Evolutionary conservation across 768 basidiomycete genomes (phyloP), one percentile per base, ranked within the genome.

Genomic region (Lentinula sp.): DNA sequence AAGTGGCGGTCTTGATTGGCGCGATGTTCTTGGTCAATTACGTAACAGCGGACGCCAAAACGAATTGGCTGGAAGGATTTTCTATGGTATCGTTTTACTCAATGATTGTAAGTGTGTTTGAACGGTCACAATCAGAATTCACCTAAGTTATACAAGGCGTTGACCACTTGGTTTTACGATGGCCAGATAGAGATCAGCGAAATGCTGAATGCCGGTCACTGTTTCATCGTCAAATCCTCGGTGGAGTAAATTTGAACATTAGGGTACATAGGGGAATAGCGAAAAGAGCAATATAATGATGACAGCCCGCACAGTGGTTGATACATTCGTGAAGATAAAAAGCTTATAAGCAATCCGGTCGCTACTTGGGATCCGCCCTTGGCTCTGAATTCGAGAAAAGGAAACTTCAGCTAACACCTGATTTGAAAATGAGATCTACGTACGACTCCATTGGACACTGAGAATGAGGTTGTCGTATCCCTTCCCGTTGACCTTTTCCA

Each of bases 391-490:
- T 8, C 20, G 32, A n/a, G 12, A 41, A 8, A 18, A 32, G 16
- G 28, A 28, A 3, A 28, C 28, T 28, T 28, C 28, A 28, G 28
- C 28, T 28, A 28, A 2, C 2, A 28, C 28, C 4, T 28, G 28
- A 2, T 28, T 28, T 28, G 42, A 50, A 48, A 10, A 37, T 52
- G 50, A 33, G 32, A 39, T 16, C 16, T 28, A 79, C 83, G 77
- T 53, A 84, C 83, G 83, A 74, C 81, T 83, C 83, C 83, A 84
- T 61, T 83, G 82, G 13, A 84, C 83, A 66, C 81, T 84, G 65
- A 84, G 65, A 65, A 98, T 98, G 62, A 98, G 76, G 70, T 92
- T 95, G 72, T 95, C 93, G 68, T 96, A 98, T 20, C 93, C 95
- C 68, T 84, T 84, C 28, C 95, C 96, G 68, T 98, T 81, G 65